Percentiles rank a stretch among this genome's conserved stretches.
Evolutionary conservation across 305 asterid genomes (phyloP).

Genomic region (Solanum hybrid): DNA sequence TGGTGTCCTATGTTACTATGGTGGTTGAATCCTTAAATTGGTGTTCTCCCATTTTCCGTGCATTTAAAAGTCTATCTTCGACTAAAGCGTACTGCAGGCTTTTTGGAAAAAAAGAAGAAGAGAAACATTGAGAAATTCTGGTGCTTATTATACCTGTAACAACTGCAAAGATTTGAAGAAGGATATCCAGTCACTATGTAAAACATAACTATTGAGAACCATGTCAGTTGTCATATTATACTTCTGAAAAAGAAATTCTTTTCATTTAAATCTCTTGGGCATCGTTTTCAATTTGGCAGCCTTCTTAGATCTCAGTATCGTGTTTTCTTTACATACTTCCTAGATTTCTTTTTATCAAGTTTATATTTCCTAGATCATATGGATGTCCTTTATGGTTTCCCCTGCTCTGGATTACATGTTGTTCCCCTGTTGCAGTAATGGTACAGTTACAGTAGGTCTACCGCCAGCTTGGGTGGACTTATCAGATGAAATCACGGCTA

Average conservation of each 20-base stretch:
- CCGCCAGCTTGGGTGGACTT: constrained; percentile 98
- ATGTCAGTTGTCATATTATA: background rate
- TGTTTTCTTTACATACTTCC: background rate
- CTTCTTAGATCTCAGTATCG: background rate
- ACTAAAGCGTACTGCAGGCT: background rate
- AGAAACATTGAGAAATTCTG: background rate
- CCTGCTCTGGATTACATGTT: constrained; percentile 9
- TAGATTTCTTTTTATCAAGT: background rate
- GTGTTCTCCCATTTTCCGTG: background rate
- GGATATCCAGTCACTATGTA: background rate
- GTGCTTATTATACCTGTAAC: background rate
- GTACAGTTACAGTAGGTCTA: constrained; percentile 60
- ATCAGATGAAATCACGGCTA: constrained; percentile 75
- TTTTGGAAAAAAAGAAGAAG: background rate
- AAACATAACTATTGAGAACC: background rate
- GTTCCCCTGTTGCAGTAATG: constrained; percentile 42
- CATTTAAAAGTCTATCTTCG: background rate
- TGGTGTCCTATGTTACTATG: background rate
- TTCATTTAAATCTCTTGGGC: background rate
- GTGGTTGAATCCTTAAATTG: background rate
- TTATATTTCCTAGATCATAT: background rate
- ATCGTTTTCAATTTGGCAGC: background rate
- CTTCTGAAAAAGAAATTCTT: background rate
- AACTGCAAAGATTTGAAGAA: background rate
- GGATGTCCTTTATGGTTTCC: background rate